Conservation (phyloP, 177 flowering plant genomes). For the Vitis hybrid region DNA sequence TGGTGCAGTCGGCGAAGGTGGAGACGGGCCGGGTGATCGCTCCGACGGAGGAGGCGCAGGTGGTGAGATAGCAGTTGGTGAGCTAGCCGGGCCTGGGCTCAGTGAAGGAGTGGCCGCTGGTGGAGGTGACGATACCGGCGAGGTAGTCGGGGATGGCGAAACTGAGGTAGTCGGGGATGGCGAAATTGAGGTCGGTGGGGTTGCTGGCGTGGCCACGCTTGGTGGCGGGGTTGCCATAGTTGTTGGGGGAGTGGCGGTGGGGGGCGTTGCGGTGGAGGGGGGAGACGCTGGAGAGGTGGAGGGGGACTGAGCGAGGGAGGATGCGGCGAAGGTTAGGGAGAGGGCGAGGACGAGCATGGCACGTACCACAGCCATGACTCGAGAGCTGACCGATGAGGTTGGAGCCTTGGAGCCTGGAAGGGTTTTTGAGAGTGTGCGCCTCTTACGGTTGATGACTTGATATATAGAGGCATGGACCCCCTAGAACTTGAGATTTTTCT, state of each 20-base stretch:
- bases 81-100: slow-evolving; percentile 11
- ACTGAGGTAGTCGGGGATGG: slow-evolving; percentile 1
- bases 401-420: too few relatives aligned
- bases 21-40: background rate
- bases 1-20: background rate
- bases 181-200: slow-evolving; percentile 5
- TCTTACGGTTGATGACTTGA: too few relatives aligned
- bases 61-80: background rate
- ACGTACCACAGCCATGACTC: slow-evolving; percentile 37
- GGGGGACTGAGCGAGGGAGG: slow-evolving; percentile 40
- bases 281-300: slow-evolving; percentile 20
- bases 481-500: too few relatives aligned
- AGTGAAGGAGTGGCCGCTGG: slow-evolving; percentile 3
- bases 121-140: slow-evolving; percentile 4
- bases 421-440: background rate
- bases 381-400: background rate
- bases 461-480: too few relatives aligned
- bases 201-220: background rate
- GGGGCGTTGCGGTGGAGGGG: slow-evolving; percentile 4
- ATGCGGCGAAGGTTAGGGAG: slow-evolving; percentile 22
- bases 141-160: slow-evolving; percentile 14
- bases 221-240: slow-evolving; percentile 8
- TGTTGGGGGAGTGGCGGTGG: slow-evolving; percentile 12
- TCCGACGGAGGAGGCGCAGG: background rate
- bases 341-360: slow-evolving; percentile 30